These are phyloP conservation scores for Vitis labrusca DNA, from an alignment of 164 flowering plant species.

Conservation along the genomic window DNA sequence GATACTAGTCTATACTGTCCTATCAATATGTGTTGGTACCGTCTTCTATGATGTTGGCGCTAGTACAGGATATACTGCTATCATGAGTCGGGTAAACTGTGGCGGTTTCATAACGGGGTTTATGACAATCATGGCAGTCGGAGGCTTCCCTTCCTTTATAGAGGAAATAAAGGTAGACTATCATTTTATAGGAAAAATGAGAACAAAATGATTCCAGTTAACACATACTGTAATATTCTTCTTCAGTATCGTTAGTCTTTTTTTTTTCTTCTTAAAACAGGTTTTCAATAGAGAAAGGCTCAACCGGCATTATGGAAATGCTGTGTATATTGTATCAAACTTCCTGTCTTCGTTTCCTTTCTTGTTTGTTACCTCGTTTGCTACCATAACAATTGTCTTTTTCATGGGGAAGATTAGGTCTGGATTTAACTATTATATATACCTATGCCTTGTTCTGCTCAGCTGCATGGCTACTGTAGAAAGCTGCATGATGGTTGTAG, in stretches of 20 bases:
- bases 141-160: constrained; percentile 83
- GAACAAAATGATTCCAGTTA: no score
- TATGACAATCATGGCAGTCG: constrained; percentile 90
- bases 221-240: no score
- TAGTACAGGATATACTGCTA: constrained; percentile 42
- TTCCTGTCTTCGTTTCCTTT: constrained; percentile 60
- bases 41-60: constrained; percentile 64
- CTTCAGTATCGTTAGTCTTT: neutral
- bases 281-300: constrained; percentile 55
- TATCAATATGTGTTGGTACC: constrained; percentile 72
- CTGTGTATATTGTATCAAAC: constrained; percentile 50
- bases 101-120: constrained; percentile 74
- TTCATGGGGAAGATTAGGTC: constrained; percentile 51
- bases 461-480: constrained; percentile 54
- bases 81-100: constrained; percentile 69
- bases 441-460: constrained; percentile 40
- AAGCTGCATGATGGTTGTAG: constrained; percentile 71
- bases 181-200: neutral
- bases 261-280: constrained; percentile 20
- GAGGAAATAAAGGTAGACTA: constrained; percentile 85
- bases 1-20: constrained; percentile 50
- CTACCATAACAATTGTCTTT: constrained; percentile 38
- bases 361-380: constrained; percentile 35
- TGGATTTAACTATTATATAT: constrained; percentile 34
- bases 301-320: constrained; percentile 62